These are phyloP conservation scores for Penicillium bovifimosum DNA, from an alignment of 495 filamentous ascomycete species.

Conservation along the genomic window DNA sequence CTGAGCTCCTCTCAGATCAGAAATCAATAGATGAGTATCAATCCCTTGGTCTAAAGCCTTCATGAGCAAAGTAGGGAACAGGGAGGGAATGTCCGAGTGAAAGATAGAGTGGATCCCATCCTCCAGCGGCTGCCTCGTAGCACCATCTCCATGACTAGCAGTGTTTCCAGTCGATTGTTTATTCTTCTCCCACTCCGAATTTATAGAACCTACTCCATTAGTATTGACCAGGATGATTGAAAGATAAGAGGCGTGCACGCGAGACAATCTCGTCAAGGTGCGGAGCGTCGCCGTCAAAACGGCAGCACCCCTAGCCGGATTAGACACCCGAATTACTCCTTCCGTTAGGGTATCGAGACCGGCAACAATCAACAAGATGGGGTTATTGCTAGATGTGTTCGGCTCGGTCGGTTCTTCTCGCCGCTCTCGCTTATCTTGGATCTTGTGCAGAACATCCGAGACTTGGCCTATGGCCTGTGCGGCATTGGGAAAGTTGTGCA, in stretches of 20 bases:
- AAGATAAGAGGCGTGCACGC: conserved; percentile 23
- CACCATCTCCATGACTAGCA: neutral
- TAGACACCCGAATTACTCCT: conserved; percentile 36
- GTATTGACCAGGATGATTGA: conserved; percentile 40
- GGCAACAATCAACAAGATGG: conserved; percentile 29
- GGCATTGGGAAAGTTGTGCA: conserved; percentile 32
- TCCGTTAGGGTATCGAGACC: conserved; percentile 40
- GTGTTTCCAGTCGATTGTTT: neutral
- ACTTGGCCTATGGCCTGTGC: conserved; percentile 32
- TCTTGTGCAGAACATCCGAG: conserved; percentile 22
- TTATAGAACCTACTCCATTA: conserved; percentile 26
- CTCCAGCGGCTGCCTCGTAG: conserved; percentile 6
- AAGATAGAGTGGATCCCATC: conserved; percentile 35
- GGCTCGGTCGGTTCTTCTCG: neutral
- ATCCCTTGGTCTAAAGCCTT: conserved; percentile 39
- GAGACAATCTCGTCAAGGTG: conserved; percentile 30
- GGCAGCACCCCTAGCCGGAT: conserved; percentile 35
- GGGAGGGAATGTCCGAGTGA: conserved; percentile 9
- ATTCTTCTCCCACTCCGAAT: conserved; percentile 4
- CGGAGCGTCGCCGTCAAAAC: conserved; percentile 31
- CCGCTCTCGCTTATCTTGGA: conserved; percentile 11
- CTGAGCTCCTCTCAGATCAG: conserved; percentile 16
- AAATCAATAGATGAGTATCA: conserved; percentile 39
- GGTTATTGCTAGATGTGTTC: neutral
- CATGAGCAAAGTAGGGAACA: conserved; percentile 36